Evolutionary conservation across 2,329 filamentous ascomycete genomes (phyloP), one percentile per base, ranked within the genome.

Genomic region (Colletotrichum lupini): DNA sequence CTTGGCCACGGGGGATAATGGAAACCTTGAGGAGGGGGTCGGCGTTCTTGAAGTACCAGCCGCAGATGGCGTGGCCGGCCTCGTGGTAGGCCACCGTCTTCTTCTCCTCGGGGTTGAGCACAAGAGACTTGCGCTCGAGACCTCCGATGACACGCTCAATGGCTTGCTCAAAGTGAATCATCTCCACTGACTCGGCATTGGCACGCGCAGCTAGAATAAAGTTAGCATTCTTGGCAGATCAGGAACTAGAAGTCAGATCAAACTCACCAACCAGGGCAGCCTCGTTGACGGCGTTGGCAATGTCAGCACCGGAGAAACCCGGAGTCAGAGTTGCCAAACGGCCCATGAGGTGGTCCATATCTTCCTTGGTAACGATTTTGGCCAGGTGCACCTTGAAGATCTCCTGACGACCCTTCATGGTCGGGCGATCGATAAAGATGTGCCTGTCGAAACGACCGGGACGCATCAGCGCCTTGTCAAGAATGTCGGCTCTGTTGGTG

Each of bases 261-360:
- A 46, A 85, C 93, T 82, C 89, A 97, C 95, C 97, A 81, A 98
- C 96, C 59, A 99, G 87, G 68, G 97, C 97, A 76, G 97, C 97
- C 87, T 99, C 97, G 81, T 99, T 99, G 78, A 98, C 95, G 81
- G 95, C 97, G 83, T 99, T 99, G 81, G 97, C 95, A 83, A 99
- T 99, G 82, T 99, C 97, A 60, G 97, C 97, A 84, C 97, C 97
- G 68, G 96, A 96, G 84, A 99, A 99, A 37, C 97, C 97, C 67
- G 97, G 97, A 4, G 97, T 99, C 77, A 99, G 87, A 57, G 97
- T 96, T 67, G 97, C 92, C 60, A 99, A 90, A 78, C 97, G 92
- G 74, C 97, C 97, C 77, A 94, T 93, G 58, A 99, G 87, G 80
- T 95, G 93, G 53, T 98, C 95, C 75, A 95, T 87, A 80, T 99